Conservation (phyloP, 2,329 filamentous ascomycete genomes). For the Scedosporium minutisporum region DNA sequence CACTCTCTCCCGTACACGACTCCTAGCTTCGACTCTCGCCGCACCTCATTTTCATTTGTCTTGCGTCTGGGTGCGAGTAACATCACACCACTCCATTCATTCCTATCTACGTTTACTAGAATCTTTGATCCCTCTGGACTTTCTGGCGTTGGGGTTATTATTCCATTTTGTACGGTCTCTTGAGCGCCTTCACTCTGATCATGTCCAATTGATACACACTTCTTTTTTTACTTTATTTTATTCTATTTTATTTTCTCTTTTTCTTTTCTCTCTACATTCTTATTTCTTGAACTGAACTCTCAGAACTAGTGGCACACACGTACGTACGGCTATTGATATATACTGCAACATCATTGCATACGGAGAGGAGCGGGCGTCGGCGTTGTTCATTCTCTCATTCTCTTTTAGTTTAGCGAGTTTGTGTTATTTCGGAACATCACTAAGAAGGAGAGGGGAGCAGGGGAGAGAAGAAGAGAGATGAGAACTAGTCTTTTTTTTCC, state of each 20-base stretch:
- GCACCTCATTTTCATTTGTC: not conserved
- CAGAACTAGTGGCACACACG: not conserved
- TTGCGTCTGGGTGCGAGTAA: not conserved
- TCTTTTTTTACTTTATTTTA: not conserved
- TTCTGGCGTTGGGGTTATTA: not conserved
- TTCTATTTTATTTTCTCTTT: not conserved
- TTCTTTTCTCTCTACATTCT: not conserved
- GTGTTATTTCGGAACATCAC: not conserved
- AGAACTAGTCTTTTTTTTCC: too few species aligned
- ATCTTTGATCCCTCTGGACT: not conserved
- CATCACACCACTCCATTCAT: not conserved
- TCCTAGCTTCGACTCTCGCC: not conserved
- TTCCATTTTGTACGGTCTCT: not conserved
- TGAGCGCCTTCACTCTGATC: too few species aligned
- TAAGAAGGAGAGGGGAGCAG: not conserved
- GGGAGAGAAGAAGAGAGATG: too few species aligned
- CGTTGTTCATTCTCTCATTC: conserved; percentile 1
- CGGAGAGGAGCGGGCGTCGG: not conserved
- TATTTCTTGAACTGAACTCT: not conserved
- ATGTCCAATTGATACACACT: not conserved
- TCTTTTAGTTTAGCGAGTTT: not conserved
- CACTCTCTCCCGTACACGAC: not conserved
- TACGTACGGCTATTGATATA: not conserved
- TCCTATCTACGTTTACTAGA: not conserved
- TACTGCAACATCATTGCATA: not conserved